Base-by-base conservation (phyloP, 495 filamentous ascomycete genomes). In the Trichoderma orchidacearum region DNA sequence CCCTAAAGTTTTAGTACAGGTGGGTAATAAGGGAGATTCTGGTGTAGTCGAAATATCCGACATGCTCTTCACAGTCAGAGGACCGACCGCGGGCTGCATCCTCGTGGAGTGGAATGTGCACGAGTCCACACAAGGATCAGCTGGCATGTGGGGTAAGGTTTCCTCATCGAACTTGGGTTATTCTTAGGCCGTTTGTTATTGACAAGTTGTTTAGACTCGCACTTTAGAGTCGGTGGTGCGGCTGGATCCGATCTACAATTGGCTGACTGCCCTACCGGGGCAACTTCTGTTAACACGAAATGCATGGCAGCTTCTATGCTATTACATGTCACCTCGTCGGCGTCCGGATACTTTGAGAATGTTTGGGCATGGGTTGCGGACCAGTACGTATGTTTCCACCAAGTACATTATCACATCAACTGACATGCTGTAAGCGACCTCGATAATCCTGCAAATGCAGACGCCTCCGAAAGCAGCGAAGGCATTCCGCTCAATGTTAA, bases 141-240 rank as follows among this genome's bases (percentile, higher is more conserved):
- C 73, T 17, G 90, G 84, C 17, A 85, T 95, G 79, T 96, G 89
- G 89, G 91, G 95, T 65, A 85, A 89, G 3, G n/a, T 91, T 95
- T 66, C 82, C 87, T 62, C 82, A 79, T 85, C 32, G n/a, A n/a
- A n/a, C n/a, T n/a, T n/a, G n/a, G n/a, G n/a, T n/a, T 35, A 8
- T 35, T 35, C 8, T n/a, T 35, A n/a, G 8, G 32, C 32, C n/a
- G 32, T n/a, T 35, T 67, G 83, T 91, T 51, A 80, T 87, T 55
- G 86, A 60, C 12, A 62, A 35, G 86, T n/a, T n/a, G n/a, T n/a
- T n/a, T n/a, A n/a, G n/a, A n/a, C n/a, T n/a, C n/a, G n/a, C 86
- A 89, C 64, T 79, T 84, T 64, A 83, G 86, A 29, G 75, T 81
- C 41, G 78, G 85, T 38, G 86, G 86, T 18, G 75, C 81, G 17